Percentiles rank a stretch among this genome's conserved stretches.
Evolutionary conservation across 2,329 filamentous ascomycete species (phyloP).

Genomic region (Cladosporium sphaerospermum): DNA sequence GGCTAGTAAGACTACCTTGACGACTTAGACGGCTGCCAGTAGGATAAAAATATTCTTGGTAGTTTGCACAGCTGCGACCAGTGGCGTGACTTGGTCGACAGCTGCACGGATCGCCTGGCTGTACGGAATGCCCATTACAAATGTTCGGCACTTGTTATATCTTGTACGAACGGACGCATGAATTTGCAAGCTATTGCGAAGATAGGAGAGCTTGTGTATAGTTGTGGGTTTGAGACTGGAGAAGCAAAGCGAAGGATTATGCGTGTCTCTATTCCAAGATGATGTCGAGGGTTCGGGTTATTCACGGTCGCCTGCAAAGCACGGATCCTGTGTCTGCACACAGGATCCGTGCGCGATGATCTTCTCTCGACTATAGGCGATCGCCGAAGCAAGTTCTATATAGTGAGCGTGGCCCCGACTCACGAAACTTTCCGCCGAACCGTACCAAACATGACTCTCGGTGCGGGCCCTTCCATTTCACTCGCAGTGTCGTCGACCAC

Average conservation of each 20-base stretch:
- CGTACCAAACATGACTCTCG: background rate
- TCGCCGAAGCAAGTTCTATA: conserved; percentile 2
- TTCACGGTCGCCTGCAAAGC: too few species aligned
- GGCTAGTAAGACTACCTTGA: conserved; percentile 38
- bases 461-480: background rate
- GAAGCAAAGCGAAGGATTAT: too few species aligned
- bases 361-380: background rate
- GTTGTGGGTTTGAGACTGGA: too few species aligned
- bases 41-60: conserved; percentile 46
- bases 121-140: conserved; percentile 50
- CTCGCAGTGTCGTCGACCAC: background rate
- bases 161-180: too few species aligned
- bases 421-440: background rate
- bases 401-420: background rate
- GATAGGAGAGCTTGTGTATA: too few species aligned
- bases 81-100: conserved; percentile 48
- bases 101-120: conserved; percentile 47
- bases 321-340: background rate
- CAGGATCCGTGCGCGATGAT: background rate
- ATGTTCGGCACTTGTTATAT: too few species aligned
- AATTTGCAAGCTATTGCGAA: too few species aligned
- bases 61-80: conserved; percentile 44
- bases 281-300: too few species aligned
- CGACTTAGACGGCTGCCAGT: conserved; percentile 42
- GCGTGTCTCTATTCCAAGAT: too few species aligned